These are phyloP conservation scores for Zalerion maritima DNA, from an alignment of 495 filamentous ascomycete genomes.

Conservation along the genomic window DNA sequence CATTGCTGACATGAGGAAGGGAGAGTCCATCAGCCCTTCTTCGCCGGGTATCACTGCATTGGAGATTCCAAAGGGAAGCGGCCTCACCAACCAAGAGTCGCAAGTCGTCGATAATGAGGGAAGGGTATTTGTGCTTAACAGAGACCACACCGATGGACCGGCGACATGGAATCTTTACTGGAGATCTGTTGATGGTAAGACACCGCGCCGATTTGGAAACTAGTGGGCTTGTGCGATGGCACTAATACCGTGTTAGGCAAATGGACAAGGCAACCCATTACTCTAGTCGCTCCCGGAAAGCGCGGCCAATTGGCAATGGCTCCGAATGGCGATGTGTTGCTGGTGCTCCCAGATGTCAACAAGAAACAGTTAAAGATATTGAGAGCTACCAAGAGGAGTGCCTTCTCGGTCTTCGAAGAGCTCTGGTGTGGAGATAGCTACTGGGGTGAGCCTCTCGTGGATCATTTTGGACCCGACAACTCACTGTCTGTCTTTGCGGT, in stretches of 20 bases:
- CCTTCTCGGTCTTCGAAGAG: constrained; percentile 16
- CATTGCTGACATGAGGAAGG: constrained; percentile 19
- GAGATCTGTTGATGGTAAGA: constrained; percentile 19
- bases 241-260: constrained; percentile 17
- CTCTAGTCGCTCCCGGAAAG: constrained; percentile 15
- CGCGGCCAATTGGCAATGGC: constrained; percentile 21
- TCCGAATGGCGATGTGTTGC: constrained; percentile 18
- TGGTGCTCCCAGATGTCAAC: constrained; percentile 20
- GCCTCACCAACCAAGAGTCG: constrained; percentile 34
- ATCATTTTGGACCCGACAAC: constrained; percentile 20
- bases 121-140: constrained; percentile 32
- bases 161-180: constrained; percentile 33
- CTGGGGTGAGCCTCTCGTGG: constrained; percentile 23
- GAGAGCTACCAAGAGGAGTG: constrained; percentile 12
- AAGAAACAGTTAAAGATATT: constrained; percentile 15
- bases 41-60: constrained; percentile 24
- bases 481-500: constrained; percentile 20
- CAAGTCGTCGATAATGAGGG: constrained; percentile 29
- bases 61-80: constrained; percentile 22
- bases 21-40: constrained; percentile 20
- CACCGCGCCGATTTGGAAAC: neutral
- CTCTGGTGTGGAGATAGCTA: constrained; percentile 18
- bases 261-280: constrained; percentile 13
- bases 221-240: neutral
- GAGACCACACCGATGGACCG: constrained; percentile 19